Base-by-base conservation (phyloP, 208 protist genomes). In the Angomonas deanei region DNA sequence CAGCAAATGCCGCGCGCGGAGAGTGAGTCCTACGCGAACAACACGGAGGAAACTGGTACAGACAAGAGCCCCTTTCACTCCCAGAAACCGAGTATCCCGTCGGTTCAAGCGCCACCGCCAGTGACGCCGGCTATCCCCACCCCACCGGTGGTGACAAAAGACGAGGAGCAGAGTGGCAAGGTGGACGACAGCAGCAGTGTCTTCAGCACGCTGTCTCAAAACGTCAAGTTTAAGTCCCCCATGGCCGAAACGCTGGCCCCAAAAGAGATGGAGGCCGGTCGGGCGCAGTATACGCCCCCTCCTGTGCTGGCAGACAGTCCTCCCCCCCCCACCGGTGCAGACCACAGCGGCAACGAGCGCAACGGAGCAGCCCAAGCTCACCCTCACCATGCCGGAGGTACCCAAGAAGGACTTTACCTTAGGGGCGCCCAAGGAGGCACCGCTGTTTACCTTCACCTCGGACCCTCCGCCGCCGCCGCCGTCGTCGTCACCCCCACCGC, bases 151-250 rank as follows among this genome's bases (percentile, higher is more conserved):
- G n/a, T n/a, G n/a, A n/a, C n/a, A n/a, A n/a, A n/a, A n/a, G n/a
- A 53, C 10, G 19, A 53, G 19, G 47, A 17, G n/a, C 5, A 53
- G 47, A 26, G 8, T 11, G 10, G n/a, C 10, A 23, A 3, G 8
- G n/a, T 17, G 23, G 19, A 32, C 28, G 24, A 46, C 17, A 8
- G 26, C 19, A 90, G 82, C 72, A 93, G 82, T 59, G 64, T 81
- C 42, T 88, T 93, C 68, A 93, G 86, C 62, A 93, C 86, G 15
- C 75, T 90, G 10, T 93, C 86, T n/a, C 82, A 89, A 66, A 82
- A 93, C 57, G 64, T 93, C 1, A 74, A 70, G 52, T 21, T 33
- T 5, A 24, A 34, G 15, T n/a, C 56, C 1, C n/a, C 49, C 17
- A 23, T 34, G 3, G 11, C 50, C 26, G 28, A 53, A 54, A 28